Evolutionary conservation across 441 rosid species (phyloP).

Genomic region (Corymbia citriodora): DNA sequence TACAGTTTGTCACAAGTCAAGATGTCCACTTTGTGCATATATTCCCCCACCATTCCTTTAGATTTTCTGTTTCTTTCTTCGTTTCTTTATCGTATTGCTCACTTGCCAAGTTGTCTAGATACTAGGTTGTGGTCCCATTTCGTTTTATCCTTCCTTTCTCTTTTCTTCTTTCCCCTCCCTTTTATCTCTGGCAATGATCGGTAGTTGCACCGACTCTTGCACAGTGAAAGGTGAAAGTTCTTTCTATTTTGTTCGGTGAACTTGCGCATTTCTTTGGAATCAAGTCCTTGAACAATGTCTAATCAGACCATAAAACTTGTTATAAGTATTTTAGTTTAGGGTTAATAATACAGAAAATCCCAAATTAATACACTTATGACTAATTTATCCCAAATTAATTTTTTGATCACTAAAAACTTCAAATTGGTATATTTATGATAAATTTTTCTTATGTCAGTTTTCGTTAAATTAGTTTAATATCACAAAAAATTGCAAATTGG

Average conservation of each 20-base stretch:
- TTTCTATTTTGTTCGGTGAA: not conserved
- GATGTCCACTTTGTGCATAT: not conserved
- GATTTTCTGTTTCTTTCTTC: not conserved
- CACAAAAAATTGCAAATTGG: accelerated
- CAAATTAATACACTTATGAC: not conserved
- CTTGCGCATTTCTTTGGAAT: not conserved
- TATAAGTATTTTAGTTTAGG: not conserved
- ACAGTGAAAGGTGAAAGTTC: not conserved
- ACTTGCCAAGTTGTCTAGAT: not conserved
- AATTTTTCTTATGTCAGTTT: no score
- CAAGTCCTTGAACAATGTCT: not conserved
- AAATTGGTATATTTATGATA: no score
- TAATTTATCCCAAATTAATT: no score
- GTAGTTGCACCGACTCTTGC: not conserved
- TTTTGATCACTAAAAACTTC: accelerated
- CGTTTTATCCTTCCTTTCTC: not conserved
- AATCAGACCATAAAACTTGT: not conserved
- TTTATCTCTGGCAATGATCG: not conserved
- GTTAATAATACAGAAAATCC: accelerated
- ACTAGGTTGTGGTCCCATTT: not conserved
- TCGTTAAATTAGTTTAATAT: no score
- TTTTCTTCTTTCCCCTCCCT: not conserved
- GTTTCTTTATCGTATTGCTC: not conserved
- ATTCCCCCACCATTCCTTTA: not conserved
- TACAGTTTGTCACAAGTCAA: not conserved